Conservation (phyloP, 169 alveolate genomes). For the Plasmodium coatneyi region DNA sequence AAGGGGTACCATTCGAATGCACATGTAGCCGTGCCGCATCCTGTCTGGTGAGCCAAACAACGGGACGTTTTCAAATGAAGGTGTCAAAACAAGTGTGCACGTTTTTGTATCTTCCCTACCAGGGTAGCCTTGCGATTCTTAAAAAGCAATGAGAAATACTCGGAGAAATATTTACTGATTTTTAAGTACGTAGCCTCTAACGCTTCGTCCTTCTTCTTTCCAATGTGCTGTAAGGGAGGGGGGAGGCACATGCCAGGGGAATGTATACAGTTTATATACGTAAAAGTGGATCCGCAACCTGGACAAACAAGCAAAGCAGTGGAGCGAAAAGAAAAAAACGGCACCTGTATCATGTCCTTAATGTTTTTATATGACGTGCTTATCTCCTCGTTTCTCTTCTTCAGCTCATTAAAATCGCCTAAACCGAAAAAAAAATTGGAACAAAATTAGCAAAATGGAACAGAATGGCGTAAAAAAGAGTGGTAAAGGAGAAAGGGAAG, state of each 20-base stretch:
- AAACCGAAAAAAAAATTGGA: not conserved
- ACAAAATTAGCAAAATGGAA: not conserved
- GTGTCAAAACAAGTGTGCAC: not conserved
- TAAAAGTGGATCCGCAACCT: not conserved
- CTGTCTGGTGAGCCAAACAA: not conserved
- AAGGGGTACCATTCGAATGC: not conserved
- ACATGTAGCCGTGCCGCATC: not conserved
- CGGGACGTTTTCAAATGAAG: not conserved
- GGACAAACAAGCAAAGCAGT: not conserved
- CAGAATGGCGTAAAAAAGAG: not conserved
- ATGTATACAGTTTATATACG: not conserved
- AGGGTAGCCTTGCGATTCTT: constrained; percentile 68
- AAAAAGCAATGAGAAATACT: constrained; percentile 66
- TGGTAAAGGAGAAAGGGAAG: not conserved
- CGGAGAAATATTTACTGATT: constrained; percentile 72
- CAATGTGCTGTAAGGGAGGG: constrained; percentile 42
- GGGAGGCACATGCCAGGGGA: not conserved
- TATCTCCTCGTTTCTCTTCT: constrained; percentile 68
- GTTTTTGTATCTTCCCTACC: constrained; percentile 25
- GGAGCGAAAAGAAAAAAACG: not conserved
- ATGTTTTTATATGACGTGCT: constrained; percentile 37
- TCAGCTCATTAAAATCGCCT: constrained; percentile 72
- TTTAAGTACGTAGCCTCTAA: constrained; percentile 70
- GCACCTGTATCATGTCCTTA: constrained; percentile 74
- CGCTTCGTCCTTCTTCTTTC: constrained; percentile 75